Evolutionary conservation across 2,329 filamentous ascomycete species (phyloP), one percentile per base, ranked within the genome.

Genomic region (Fusarium mexicanum): DNA sequence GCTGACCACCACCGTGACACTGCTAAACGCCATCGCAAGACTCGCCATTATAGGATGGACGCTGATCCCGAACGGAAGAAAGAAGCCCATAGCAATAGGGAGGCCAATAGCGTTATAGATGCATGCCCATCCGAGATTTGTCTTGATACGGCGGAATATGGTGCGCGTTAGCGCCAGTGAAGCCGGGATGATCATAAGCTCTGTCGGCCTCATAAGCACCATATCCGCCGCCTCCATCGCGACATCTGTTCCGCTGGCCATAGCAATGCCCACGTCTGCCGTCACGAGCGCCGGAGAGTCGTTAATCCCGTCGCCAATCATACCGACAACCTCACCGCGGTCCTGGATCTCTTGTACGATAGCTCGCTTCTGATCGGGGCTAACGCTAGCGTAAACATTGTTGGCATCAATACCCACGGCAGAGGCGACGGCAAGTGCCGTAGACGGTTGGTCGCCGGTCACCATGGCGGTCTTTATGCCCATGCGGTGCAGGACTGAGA

Each of bases 281-380:
- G 95, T 97, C 1, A 95, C 96, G 14, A 99, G 90, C 1, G 96
- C 96, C 0, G 96, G 96, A 0, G 95, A 98, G 85, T 99, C 96
- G 83, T 99, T 99, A 88, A 99, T 98, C 43, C 96, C 96, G 81
- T 99, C 96, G 62, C 96, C 95, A 16, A 98, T 95, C 96, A 99
- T 99, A 75, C 94, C 96, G 29, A 98, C 94, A 59, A 93, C 87
- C 76, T 94, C 90, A 69, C 95, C 94, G 53, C 87, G 83, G 0
- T 87, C 86, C 84, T 98, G 94, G 26, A 98, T 88, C 61, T 92
- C 86, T 57, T 91, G 89, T 76, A 99, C 88, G 74, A 98, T 97
- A 35, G 89, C 86, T 81, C 97, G 95, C 81, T 99, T 99, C 84
- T 98, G 93, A 73, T 94, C 92, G 0, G 96, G 96, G 9, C 93